Evolutionary conservation across 108 stramenopile genomes (phyloP).

Genomic region (Aurantiochytrium sp.): DNA sequence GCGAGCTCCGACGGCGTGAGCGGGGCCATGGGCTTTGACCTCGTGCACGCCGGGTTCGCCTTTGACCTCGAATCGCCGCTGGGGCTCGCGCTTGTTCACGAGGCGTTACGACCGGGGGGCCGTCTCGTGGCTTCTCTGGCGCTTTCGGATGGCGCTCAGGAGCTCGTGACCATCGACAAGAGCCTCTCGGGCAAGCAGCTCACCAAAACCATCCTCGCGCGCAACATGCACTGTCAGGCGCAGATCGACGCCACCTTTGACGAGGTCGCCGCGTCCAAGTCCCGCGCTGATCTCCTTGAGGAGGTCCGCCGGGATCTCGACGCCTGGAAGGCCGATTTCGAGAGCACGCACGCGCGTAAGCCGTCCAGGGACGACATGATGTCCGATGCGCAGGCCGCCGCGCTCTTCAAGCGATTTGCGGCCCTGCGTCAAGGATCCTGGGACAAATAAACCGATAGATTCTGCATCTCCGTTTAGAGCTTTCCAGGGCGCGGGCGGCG

Average conservation of each 20-base stretch:
- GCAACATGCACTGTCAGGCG: background rate
- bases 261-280: background rate
- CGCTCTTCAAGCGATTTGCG: background rate
- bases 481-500: too few species aligned
- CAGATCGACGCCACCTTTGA: background rate
- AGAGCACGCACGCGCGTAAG: background rate
- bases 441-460: constrained; percentile 11
- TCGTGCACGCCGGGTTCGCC: background rate
- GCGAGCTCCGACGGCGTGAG: background rate
- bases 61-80: background rate
- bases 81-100: background rate
- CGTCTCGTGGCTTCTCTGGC: background rate
- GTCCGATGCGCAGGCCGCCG: background rate
- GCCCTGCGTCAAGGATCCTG: background rate
- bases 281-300: background rate
- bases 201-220: background rate
- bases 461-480: too few species aligned
- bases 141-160: background rate
- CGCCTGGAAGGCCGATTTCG: background rate
- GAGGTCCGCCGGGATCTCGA: background rate
- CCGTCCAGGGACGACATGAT: background rate
- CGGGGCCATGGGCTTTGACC: background rate
- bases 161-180: constrained; percentile 19
- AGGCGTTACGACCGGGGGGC: background rate
- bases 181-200: background rate